Conservation (phyloP, 805 yeast species). For the Starmerella scarabaei region DNA sequence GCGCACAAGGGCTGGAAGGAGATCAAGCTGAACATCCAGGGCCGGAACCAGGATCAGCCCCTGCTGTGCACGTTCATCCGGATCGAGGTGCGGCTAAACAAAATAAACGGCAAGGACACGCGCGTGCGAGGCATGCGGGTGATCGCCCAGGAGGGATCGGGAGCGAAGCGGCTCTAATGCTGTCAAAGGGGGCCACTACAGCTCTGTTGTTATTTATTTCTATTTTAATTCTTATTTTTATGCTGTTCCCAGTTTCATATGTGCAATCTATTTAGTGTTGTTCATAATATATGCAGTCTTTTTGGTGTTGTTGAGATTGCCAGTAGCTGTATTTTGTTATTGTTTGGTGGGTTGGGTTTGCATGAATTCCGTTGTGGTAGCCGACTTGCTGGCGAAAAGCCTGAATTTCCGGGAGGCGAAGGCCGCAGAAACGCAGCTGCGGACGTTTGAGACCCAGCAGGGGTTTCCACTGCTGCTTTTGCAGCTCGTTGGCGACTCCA, state of each 20-base stretch:
- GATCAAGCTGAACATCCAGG: slow-evolving; percentile 39
- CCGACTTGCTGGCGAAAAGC: slow-evolving; percentile 22
- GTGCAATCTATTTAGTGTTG: no score
- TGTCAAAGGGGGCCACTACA: no score
- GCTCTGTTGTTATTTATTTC: no score
- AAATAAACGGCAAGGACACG: slow-evolving; percentile 92
- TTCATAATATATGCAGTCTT: no score
- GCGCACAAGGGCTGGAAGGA: slow-evolving; percentile 74
- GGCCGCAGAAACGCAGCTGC: slow-evolving; percentile 44
- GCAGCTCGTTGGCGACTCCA: slow-evolving; percentile 58
- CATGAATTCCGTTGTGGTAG: slow-evolving; percentile 22
- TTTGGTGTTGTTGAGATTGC: no score
- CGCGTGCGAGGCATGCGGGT: slow-evolving; percentile 50
- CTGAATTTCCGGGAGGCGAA: slow-evolving; percentile 22
- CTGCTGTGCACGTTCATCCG: slow-evolving; percentile 56
- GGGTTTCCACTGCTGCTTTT: slow-evolving; percentile 69
- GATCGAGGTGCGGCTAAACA: slow-evolving; percentile 56
- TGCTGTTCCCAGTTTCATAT: no score
- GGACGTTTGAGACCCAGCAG: slow-evolving; percentile 45
- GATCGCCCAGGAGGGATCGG: no score
- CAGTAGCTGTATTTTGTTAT: no score
- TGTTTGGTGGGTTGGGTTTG: no score
- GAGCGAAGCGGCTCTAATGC: no score
- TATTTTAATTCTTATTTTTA: no score
- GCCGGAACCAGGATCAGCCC: slow-evolving; percentile 39